These are phyloP conservation scores for Megacollybia marginata DNA, from an alignment of 768 basidiomycete genomes.

Conservation along the genomic window DNA sequence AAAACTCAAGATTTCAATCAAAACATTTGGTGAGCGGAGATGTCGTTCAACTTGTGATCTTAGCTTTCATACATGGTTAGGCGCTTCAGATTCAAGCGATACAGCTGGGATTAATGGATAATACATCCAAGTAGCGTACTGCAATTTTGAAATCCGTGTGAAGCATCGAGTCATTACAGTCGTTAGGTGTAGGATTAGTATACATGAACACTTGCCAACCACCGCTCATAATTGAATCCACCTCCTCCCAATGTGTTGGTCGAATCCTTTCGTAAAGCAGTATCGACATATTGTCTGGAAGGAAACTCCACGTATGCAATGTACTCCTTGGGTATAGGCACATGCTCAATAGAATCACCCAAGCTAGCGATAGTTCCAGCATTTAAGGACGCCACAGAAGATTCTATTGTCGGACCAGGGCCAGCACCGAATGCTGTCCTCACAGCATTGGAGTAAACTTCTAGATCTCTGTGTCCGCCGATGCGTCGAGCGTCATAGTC, in stretches of 20 bases:
- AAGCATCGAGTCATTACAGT: too few species aligned
- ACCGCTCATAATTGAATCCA: neutral
- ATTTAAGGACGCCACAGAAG: neutral
- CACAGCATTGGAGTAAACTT: slow-evolving; percentile 47
- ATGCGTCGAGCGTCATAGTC: slow-evolving; percentile 28
- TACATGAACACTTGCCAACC: neutral
- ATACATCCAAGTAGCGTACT: neutral
- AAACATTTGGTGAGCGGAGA: slow-evolving; percentile 25
- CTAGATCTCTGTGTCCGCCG: slow-evolving; percentile 53
- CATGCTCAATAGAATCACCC: too few species aligned
- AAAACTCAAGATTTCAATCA: slow-evolving; percentile 21
- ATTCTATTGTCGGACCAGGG: slow-evolving; percentile 12
- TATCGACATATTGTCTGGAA: slow-evolving; percentile 25
- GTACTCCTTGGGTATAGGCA: slow-evolving; percentile 30
- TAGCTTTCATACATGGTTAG: slow-evolving; percentile 8
- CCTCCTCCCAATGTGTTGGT: neutral
- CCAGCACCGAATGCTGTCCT: slow-evolving; percentile 32
- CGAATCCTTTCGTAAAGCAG: neutral
- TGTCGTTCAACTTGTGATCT: too few species aligned
- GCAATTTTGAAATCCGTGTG: too few species aligned
- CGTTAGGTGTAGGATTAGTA: too few species aligned
- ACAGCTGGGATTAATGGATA: slow-evolving; percentile 14
- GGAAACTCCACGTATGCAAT: slow-evolving; percentile 37
- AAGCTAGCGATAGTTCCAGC: slow-evolving; percentile 17
- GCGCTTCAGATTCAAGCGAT: slow-evolving; percentile 28